Evolutionary conservation across 2,329 filamentous ascomycete genomes (phyloP), one percentile per base, ranked within the genome.

Genomic region (Leptographium galeiforme): DNA sequence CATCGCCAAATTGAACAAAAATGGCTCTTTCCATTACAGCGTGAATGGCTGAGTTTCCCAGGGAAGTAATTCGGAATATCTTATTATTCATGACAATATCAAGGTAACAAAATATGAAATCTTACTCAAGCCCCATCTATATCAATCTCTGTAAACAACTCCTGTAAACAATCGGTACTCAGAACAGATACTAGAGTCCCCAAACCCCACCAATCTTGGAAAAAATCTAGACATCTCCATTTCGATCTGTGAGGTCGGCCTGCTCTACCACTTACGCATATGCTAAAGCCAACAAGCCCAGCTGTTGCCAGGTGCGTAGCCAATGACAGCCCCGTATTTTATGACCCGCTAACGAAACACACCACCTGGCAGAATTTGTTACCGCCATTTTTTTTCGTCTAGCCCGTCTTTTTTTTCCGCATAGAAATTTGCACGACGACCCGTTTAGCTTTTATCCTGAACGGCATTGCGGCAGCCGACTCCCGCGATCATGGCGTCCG

Each of bases 401-500:
- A 25, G 25, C 6, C 16, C 7, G 3, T 39, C n/a, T 30, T 49
- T 49, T 49, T 49, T 39, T 39, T 16, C 33, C 19, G 30, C 36
- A 16, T 49, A n/a, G 33, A 38, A 39, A 39, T 30, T 49, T 49
- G 33, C 34, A 39, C 34, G 34, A 32, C 32, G 18, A n/a, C 33
- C 46, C 25, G 19, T 39, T 32, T 38, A 8, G 36, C 47, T 3
- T 14, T 39, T 10, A 25, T 3, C 19, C 34, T 25, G 6, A n/a
- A 34, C 16, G 16, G 33, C 48, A 49, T 34, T 32, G 33, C 33
- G 10, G 14, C 25, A 25, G 30, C n/a, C 46, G 44, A 56, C 19
- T 54, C 64, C 38, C 63, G 70, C 56, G 54, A 34, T 34, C n/a
- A 94, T 93, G 87, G 82, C 87, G 55, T 94, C 89, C 58, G 91